These are phyloP conservation scores for Phytophthora aleatoria DNA, from an alignment of 352 stramenopile species.

Conservation along the genomic window DNA sequence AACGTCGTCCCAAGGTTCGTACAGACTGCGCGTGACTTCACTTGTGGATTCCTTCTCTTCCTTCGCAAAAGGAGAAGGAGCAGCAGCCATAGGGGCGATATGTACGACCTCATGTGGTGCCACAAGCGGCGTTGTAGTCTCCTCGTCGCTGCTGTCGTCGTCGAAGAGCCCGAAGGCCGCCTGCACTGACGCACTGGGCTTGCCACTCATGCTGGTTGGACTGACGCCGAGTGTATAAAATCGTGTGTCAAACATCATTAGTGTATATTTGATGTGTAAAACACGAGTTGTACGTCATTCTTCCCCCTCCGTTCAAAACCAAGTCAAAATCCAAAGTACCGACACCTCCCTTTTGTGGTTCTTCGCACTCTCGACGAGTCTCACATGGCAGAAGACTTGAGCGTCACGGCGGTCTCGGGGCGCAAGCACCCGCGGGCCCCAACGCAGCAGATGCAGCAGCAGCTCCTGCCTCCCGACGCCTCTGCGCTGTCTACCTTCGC, in stretches of 20 bases:
- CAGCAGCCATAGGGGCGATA: constrained; percentile 15
- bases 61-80: constrained; percentile 2
- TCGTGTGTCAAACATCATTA: background rate
- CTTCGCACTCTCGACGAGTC: background rate
- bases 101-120: constrained; percentile 31
- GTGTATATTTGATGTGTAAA: background rate
- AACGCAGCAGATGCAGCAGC: background rate
- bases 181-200: constrained; percentile 60
- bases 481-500: constrained; percentile 2
- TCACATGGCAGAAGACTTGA: constrained; percentile 27
- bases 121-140: constrained; percentile 16
- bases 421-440: constrained; percentile 7
- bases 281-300: background rate
- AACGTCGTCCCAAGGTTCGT: constrained; percentile 74
- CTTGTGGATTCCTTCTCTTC: constrained; percentile 6
- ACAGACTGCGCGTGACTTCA: constrained; percentile 44
- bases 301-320: constrained; percentile 8
- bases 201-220: constrained; percentile 24
- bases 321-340: constrained; percentile 14
- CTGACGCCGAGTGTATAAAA: background rate
- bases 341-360: constrained; percentile 31
- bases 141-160: constrained; percentile 78
- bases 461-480: background rate
- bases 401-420: constrained; percentile 6
- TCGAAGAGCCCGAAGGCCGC: constrained; percentile 85